Conservation (phyloP, 2,329 filamentous ascomycete genomes). For the Phialophora tarda region DNA sequence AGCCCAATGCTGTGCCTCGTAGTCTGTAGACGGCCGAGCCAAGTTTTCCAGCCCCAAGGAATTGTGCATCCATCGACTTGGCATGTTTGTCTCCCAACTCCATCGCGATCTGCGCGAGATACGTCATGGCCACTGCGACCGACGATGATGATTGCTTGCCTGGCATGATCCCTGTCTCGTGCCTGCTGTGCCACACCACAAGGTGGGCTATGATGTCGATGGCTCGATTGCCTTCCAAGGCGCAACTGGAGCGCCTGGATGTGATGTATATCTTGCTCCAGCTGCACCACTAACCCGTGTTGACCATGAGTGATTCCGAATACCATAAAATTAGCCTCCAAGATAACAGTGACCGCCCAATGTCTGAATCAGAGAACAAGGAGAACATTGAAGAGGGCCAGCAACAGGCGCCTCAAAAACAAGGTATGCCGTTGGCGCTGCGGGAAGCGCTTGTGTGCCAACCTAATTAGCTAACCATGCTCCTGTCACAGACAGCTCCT, state of each 20-base stretch:
- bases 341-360: slow-evolving; percentile 24
- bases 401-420: slow-evolving; percentile 3
- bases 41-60: too few species aligned
- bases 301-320: slow-evolving; percentile 8
- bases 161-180: slow-evolving; percentile 10
- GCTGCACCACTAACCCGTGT: background rate
- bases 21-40: too few species aligned
- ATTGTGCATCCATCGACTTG: slow-evolving; percentile 1
- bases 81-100: background rate
- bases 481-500: slow-evolving; percentile 7
- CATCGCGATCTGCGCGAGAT: background rate
- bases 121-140: background rate
- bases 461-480: background rate
- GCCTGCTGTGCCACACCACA: background rate
- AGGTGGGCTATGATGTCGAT: slow-evolving; percentile 16
- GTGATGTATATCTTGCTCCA: background rate
- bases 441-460: background rate
- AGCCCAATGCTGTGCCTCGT: too few species aligned
- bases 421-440: background rate
- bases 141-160: slow-evolving; percentile 6
- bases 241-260: background rate
- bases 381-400: slow-evolving; percentile 11
- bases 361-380: slow-evolving; percentile 25
- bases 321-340: slow-evolving; percentile 15
- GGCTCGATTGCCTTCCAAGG: background rate